Conservation (phyloP, 2,329 filamentous ascomycete species). For the Mycosphaerella arachidis region DNA sequence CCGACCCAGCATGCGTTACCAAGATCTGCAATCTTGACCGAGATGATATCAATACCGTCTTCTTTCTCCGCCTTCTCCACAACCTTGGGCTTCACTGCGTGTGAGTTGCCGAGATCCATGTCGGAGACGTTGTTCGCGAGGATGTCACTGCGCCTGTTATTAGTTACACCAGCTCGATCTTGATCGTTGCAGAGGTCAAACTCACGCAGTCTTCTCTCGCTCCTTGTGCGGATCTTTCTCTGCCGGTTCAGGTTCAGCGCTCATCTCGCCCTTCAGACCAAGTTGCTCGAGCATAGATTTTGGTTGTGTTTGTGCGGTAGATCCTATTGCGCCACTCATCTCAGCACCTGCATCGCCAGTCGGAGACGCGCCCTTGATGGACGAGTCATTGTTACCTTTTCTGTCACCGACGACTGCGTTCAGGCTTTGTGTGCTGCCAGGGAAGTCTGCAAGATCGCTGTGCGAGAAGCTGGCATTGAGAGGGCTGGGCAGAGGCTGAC, state of each 20-base stretch:
- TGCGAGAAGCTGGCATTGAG: constrained; percentile 88
- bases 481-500: constrained; percentile 90
- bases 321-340: constrained; percentile 54
- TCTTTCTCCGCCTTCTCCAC: constrained; percentile 51
- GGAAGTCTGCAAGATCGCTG: constrained; percentile 60
- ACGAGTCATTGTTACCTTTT: constrained; percentile 48
- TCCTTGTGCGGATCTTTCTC: constrained; percentile 61
- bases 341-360: constrained; percentile 42
- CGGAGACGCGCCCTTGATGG: constrained; percentile 40
- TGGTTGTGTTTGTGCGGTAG: constrained; percentile 34
- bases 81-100: constrained; percentile 55
- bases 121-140: constrained; percentile 90
- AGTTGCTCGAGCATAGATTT: constrained; percentile 58
- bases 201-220: constrained; percentile 91
- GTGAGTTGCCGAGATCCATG: constrained; percentile 79
- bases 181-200: constrained; percentile 16
- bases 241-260: constrained; percentile 13
- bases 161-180: constrained; percentile 22
- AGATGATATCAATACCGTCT: constrained; percentile 70
- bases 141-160: constrained; percentile 54
- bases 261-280: constrained; percentile 43
- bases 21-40: constrained; percentile 97
- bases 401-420: constrained; percentile 77
- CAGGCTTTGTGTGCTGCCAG: constrained; percentile 64
- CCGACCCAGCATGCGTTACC: constrained; percentile 98